A percentile compares a stretch with the other conserved stretches of the same genome.
These are phyloP conservation scores for Xylaria polymorpha DNA, from an alignment of 2,329 filamentous ascomycete species.

Conservation along the genomic window DNA sequence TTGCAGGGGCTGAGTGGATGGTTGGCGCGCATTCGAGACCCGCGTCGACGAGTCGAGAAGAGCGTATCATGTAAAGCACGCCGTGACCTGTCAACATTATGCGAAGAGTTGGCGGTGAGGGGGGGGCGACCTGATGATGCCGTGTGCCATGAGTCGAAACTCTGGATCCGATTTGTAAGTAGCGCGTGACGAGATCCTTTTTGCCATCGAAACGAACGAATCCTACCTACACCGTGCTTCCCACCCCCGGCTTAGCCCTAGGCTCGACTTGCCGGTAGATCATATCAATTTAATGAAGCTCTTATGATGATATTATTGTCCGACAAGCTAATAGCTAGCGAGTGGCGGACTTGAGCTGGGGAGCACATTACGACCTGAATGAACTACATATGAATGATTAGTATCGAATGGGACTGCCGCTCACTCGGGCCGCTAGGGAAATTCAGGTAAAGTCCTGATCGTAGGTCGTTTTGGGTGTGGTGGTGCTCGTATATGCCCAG, in stretches of 20 bases:
- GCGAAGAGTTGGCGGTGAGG: constrained; percentile 33
- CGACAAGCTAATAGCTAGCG: constrained; percentile 3
- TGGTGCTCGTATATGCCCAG: neutral
- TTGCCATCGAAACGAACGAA: constrained; percentile 4
- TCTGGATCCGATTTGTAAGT: constrained; percentile 32
- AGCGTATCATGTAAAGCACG: constrained; percentile 31
- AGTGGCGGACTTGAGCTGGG: constrained; percentile 3
- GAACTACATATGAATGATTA: neutral
- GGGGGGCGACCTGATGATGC: constrained; percentile 9
- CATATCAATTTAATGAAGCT: constrained; percentile 20
- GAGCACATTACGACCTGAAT: neutral
- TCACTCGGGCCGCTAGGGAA: neutral
- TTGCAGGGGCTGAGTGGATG: constrained; percentile 33
- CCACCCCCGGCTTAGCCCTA: constrained; percentile 15
- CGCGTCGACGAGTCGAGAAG: constrained; percentile 25
- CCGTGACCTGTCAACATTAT: constrained; percentile 32
- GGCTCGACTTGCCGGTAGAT: constrained; percentile 28
- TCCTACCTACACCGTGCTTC: constrained; percentile 2
- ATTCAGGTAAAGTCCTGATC: neutral
- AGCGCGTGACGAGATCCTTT: constrained; percentile 26
- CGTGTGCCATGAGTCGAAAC: constrained; percentile 5
- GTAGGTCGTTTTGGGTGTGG: neutral
- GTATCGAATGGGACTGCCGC: neutral
- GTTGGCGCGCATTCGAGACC: constrained; percentile 29
- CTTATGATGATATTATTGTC: constrained; percentile 11